Conservation (phyloP, 768 basidiomycete species). For the Boletus tomentosulus region DNA sequence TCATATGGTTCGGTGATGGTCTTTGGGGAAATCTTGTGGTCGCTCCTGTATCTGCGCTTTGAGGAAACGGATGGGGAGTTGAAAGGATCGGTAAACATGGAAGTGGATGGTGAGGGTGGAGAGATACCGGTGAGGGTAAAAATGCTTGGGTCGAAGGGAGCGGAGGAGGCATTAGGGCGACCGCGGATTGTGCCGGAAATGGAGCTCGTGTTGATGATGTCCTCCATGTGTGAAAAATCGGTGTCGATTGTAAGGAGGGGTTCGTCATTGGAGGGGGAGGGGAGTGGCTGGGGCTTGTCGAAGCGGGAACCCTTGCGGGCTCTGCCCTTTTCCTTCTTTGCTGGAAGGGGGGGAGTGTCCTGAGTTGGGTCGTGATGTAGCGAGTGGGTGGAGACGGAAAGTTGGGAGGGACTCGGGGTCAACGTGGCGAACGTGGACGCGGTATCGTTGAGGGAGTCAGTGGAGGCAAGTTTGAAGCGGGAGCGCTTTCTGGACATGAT, state of each 20-base stretch:
- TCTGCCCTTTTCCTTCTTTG: slow-evolving; percentile 30
- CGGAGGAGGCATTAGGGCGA: slow-evolving; percentile 19
- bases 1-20: slow-evolving; percentile 22
- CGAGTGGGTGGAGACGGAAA: slow-evolving; percentile 22
- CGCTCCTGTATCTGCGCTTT: slow-evolving; percentile 24
- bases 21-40: slow-evolving; percentile 53
- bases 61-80: slow-evolving; percentile 11
- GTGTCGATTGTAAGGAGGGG: slow-evolving; percentile 21
- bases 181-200: slow-evolving; percentile 2
- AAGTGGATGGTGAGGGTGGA: slow-evolving; percentile 30
- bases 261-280: slow-evolving; percentile 27
- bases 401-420: slow-evolving; percentile 34
- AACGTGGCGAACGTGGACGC: slow-evolving; percentile 35
- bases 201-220: slow-evolving; percentile 56
- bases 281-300: slow-evolving; percentile 18
- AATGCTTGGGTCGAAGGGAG: slow-evolving; percentile 25
- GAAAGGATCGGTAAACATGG: slow-evolving; percentile 39
- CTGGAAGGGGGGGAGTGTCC: slow-evolving; percentile 6
- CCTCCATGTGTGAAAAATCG: slow-evolving; percentile 64
- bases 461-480: slow-evolving; percentile 37
- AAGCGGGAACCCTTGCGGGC: slow-evolving; percentile 17
- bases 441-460: slow-evolving; percentile 25
- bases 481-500: slow-evolving; percentile 39
- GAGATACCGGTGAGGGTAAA: slow-evolving; percentile 34
- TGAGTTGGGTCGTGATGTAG: background rate